A percentile compares a stretch with the other conserved stretches of the same genome.
These are phyloP conservation scores for Aspergillus glaucus DNA, from an alignment of 2,329 filamentous ascomycete species.

Conservation along the genomic window DNA sequence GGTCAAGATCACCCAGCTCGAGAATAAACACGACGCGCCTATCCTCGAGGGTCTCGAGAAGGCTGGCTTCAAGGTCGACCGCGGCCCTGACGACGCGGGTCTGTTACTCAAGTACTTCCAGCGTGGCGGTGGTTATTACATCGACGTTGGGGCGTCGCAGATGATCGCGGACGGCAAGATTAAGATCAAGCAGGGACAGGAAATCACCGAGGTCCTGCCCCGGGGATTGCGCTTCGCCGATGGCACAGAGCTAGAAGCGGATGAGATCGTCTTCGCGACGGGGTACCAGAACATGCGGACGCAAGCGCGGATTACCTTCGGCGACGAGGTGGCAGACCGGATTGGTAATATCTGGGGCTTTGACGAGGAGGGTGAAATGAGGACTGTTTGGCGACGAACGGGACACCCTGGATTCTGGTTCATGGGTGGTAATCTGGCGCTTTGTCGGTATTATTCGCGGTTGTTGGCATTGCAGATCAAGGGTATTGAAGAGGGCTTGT, in stretches of 20 bases:
- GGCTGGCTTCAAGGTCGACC: constrained; percentile 57
- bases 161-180: constrained; percentile 60
- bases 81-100: constrained; percentile 51
- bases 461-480: constrained; percentile 48
- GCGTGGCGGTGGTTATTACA: constrained; percentile 63
- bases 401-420: constrained; percentile 64
- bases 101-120: constrained; percentile 59
- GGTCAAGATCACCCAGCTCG: constrained; percentile 36
- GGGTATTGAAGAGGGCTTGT: constrained; percentile 30
- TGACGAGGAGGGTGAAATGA: constrained; percentile 50
- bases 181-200: constrained; percentile 57
- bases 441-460: constrained; percentile 57
- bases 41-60: constrained; percentile 43
- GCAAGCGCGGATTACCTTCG: constrained; percentile 55
- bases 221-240: constrained; percentile 50
- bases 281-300: constrained; percentile 64
- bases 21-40: constrained; percentile 29
- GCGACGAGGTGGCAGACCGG: constrained; percentile 54
- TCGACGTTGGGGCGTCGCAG: constrained; percentile 59
- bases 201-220: constrained; percentile 49
- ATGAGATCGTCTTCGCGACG: constrained; percentile 57
- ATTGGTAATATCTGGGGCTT: constrained; percentile 59
- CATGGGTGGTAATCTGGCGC: constrained; percentile 58
- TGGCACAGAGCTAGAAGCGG: constrained; percentile 53
- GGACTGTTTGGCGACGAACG: constrained; percentile 54